Base-by-base conservation (phyloP, 805 yeast genomes). In the Groenewaldozyma salmanticensis region DNA sequence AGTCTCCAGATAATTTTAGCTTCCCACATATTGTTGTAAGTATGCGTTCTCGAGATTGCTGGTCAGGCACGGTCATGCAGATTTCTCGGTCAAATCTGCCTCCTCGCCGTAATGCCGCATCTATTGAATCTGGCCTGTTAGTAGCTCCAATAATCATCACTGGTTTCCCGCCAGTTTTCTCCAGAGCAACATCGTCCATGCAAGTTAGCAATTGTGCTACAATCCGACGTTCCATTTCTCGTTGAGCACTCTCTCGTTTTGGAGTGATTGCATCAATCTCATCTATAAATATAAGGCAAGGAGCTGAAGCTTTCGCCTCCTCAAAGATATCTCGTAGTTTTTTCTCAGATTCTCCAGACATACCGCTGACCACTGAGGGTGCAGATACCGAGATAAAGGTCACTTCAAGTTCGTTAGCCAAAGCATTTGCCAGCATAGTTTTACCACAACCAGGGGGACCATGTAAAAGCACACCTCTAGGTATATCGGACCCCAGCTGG, bases 181-280 rank as follows among this genome's bases (percentile, higher is more conserved):
- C 94, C 46, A 90, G 63, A 1, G 94, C 72, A 31, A 92, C 63
- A 55, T 87, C 96, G 62, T 92, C 98, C 83, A 92, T 88, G 21
- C 94, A 80, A 0, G 98, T 92, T 33, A 92, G 68, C 46, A 92
- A 68, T 58, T 92, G 98, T 0, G 97, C 97, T 1, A 92, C 98
- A 22, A 92, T 90, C 58, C 98, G 72, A 51, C 92, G 74, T 59
- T 92, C 98, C 97, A 92, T 92, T 63, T 92, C 98, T 52, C 98
- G 71, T 60, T 87, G 96, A 2, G 96, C 97, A 21, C 95, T 95
- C 59, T 92, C 98, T 64, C 98, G 75, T 58, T 92, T 92, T 1
- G 98, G 98, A 0, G 98, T 92, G 40, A 92, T 88, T 9, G 98
- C 96, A 62, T 92, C 98, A 51, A 92, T 92, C 60, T 92, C 98